phyloP scores from a whole-genome alignment of 2,329 filamentous ascomycete species.

The Acephala macrosclerotiorum region DNA sequence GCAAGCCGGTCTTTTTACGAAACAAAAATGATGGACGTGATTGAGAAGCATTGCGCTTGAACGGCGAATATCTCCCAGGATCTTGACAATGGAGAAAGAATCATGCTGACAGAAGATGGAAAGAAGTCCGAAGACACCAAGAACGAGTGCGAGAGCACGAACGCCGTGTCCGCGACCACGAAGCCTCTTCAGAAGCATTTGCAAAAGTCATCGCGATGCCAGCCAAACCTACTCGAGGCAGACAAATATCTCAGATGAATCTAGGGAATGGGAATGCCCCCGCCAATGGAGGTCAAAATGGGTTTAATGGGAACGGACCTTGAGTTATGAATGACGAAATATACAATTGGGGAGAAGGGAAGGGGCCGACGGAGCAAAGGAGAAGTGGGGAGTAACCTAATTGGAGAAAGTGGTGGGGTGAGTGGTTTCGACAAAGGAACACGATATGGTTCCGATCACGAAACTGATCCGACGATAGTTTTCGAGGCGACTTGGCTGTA shows the following conservation, averaged over 20 bases:
- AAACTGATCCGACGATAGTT: too few species aligned
- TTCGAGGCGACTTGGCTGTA: too few species aligned
- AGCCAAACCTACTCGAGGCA: conserved; percentile 35
- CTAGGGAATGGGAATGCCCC: background rate
- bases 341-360: conserved; percentile 9
- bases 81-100: too few species aligned
- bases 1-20: too few species aligned
- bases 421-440: too few species aligned
- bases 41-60: too few species aligned
- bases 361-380: background rate
- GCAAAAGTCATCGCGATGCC: conserved; percentile 45
- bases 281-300: conserved; percentile 9
- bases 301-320: conserved; percentile 5
- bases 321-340: conserved; percentile 10
- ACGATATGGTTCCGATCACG: too few species aligned
- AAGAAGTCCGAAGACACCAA: conserved; percentile 41
- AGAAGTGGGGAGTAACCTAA: background rate
- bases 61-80: too few species aligned
- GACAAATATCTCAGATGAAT: conserved; percentile 38
- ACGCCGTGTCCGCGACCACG: conserved; percentile 36
- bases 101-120: conserved; percentile 13
- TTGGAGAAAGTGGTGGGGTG: too few species aligned
- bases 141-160: conserved; percentile 36
- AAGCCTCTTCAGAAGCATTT: conserved; percentile 42
- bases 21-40: too few species aligned